Percentiles rank a stretch among this genome's conserved stretches.
phyloP scores from a whole-genome alignment of 169 alveolate genomes.

The Cryptosporidium ubiquitum region DNA sequence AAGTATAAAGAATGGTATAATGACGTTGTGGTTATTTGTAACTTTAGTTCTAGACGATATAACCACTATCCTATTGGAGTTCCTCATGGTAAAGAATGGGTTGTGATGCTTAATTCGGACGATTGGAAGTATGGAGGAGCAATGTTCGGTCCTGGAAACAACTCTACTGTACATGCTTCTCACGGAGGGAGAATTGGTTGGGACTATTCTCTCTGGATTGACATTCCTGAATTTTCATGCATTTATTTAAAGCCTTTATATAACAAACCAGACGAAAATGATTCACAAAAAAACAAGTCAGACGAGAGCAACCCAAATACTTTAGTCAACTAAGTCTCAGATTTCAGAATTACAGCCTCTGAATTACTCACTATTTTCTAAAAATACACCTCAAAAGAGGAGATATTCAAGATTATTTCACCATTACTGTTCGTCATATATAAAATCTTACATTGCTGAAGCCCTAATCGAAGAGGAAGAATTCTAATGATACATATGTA shows the following conservation, averaged over 20 bases:
- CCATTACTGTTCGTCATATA: background rate
- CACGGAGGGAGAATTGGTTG: constrained; percentile 82
- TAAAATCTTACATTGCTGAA: background rate
- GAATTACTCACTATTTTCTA: background rate
- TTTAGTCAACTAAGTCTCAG: background rate
- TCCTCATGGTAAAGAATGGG: constrained; percentile 82
- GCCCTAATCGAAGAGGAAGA: background rate
- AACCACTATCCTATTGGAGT: constrained; percentile 81
- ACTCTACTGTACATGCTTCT: constrained; percentile 73
- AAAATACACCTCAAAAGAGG: too few species aligned
- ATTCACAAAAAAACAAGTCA: background rate
- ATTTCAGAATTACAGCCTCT: too few species aligned
- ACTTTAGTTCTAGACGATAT: constrained; percentile 77
- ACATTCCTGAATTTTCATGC: constrained; percentile 79
- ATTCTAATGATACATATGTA: background rate
- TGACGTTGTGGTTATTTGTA: constrained; percentile 80
- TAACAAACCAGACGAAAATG: background rate
- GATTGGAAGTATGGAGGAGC: constrained; percentile 82
- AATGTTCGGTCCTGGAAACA: constrained; percentile 79
- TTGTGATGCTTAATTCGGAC: constrained; percentile 79
- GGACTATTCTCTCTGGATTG: constrained; percentile 80
- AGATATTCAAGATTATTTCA: background rate
- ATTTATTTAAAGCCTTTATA: constrained; percentile 74
- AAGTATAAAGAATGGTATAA: constrained; percentile 78
- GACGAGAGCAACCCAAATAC: background rate